These are phyloP conservation scores for Phytophthora aleatoria DNA, from an alignment of 352 stramenopile species.

Conservation along the genomic window DNA sequence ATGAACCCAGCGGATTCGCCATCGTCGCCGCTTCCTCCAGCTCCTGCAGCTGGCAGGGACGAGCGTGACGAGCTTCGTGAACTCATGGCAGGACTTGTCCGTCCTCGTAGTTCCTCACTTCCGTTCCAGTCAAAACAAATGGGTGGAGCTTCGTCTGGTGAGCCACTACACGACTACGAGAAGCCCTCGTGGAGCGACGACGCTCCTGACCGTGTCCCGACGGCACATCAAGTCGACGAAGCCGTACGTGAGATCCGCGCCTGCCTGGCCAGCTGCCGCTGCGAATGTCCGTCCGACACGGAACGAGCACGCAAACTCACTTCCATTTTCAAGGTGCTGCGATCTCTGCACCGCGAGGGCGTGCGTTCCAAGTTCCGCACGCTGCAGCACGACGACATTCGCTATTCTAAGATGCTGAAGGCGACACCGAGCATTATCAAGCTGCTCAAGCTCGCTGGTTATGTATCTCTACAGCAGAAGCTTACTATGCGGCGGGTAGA, in stretches of 20 bases:
- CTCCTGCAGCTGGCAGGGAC: conserved; percentile 17
- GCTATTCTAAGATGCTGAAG: conserved; percentile 68
- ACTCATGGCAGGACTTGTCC: conserved; percentile 64
- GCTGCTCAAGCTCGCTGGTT: conserved; percentile 77
- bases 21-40: conserved; percentile 17
- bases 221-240: conserved; percentile 49
- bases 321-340: conserved; percentile 73
- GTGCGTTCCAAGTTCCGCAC: conserved; percentile 70
- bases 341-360: conserved; percentile 67
- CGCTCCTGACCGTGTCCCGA: conserved; percentile 41
- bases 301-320: conserved; percentile 68
- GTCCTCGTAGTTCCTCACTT: conserved; percentile 64
- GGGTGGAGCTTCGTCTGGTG: conserved; percentile 39
- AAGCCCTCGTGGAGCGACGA: conserved; percentile 71
- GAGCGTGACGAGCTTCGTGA: conserved; percentile 66
- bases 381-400: conserved; percentile 71
- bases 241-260: conserved; percentile 53
- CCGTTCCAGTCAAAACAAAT: conserved; percentile 52
- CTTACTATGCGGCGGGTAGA: conserved; percentile 79
- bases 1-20: conserved; percentile 22
- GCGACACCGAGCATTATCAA: conserved; percentile 78
- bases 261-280: conserved; percentile 59
- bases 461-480: conserved; percentile 72
- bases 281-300: conserved; percentile 67
- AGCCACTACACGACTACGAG: conserved; percentile 33